Base-by-base conservation (phyloP, 2,329 filamentous ascomycete genomes). In the Aureobasidium sp. region DNA sequence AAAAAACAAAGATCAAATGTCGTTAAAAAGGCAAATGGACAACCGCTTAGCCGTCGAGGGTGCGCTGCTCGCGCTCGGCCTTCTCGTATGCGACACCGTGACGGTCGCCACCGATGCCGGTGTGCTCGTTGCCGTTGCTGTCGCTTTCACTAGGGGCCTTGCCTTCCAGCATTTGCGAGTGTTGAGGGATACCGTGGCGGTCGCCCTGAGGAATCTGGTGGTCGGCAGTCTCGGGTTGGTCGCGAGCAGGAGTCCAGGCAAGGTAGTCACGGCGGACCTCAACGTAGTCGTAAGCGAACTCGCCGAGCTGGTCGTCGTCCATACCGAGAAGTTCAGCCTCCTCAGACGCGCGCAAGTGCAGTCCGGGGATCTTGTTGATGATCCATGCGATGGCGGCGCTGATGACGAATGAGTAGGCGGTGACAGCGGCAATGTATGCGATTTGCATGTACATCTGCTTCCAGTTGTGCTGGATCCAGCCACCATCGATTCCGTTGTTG, bases 231-330 rank as follows among this genome's bases (percentile, higher is more conserved):
- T 77, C 75, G 22, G 81, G 84, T 60, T 86, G 81, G 57, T 74
- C 76, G 64, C 84, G 84, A 29, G 85, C 82, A 1, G 88, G 88
- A 25, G 86, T 90, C 88, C 88, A 93, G 55, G 88, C 88, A 34
- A 93, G 80, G 76, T 90, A 93, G 71, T 93, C 88, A 64, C 88
- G 83, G 65, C 88, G 85, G 55, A 91, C 86, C 77, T 93, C 88
- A 60, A 93, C 88, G 68, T 91, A 93, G 69, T 93, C 88, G 75
- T 91, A 91, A 11, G 87, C 88, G 66, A 91, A 93, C 71, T 93
- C 88, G 70, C 88, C 88, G 62, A 91, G 86, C 73, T 93, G 88
- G 71, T 91, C 87, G 66, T 91, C 88, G 64, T 93, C 88, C 86
- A 91, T 90, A 61, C 88, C 88, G 54, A 91, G 80, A 11, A 91